Base-by-base conservation (phyloP, 495 filamentous ascomycete genomes). In the Aspergillus campestris region DNA sequence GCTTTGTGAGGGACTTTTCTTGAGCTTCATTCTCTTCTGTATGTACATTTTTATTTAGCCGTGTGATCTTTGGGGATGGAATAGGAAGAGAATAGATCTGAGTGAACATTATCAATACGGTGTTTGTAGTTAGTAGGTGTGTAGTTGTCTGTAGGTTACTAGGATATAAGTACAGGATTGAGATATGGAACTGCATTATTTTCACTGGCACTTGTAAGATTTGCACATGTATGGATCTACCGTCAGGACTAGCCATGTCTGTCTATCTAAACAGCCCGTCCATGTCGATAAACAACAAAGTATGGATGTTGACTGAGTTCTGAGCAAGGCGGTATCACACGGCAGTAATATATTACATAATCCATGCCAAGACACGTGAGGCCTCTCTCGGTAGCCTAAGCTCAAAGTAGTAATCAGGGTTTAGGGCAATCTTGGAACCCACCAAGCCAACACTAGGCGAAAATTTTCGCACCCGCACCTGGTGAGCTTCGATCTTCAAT, bases 391-490 rank as follows among this genome's bases (percentile, higher is more conserved):
- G 28, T 28, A 8, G 31, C 28, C 2, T 14, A 24, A 4, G 2
- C 57, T 52, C 15, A 48, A 64, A 51, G 3, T 12, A 47, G 58
- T 27, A 56, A 42, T 13, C 33, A 70, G 63, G 66, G 68, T 57
- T 65, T 65, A 69, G 69, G 66, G 65, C 52, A 61, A 45, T 40
- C 41, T 51, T 35, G 46, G 32, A 47, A 44, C 63, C 56, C 56
- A 59, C 58, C 49, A 62, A 9, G 36, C 44, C 35, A 59, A 59
- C 57, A 66, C 52, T 67, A 65, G 70, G 66, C 69, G 65, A 72
- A 68, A 71, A 71, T 67, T 67, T 70, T 65, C 62, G 18, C 18
- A 68, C 65, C 55, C 50, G 45, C 66, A 44, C 40, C 45, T 60
- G 56, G 55, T 56, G 58, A 42, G 56, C 52, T 53, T 65, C 53